Base-by-base conservation (phyloP, 2,329 filamentous ascomycete genomes). In the Eutypa lata region DNA sequence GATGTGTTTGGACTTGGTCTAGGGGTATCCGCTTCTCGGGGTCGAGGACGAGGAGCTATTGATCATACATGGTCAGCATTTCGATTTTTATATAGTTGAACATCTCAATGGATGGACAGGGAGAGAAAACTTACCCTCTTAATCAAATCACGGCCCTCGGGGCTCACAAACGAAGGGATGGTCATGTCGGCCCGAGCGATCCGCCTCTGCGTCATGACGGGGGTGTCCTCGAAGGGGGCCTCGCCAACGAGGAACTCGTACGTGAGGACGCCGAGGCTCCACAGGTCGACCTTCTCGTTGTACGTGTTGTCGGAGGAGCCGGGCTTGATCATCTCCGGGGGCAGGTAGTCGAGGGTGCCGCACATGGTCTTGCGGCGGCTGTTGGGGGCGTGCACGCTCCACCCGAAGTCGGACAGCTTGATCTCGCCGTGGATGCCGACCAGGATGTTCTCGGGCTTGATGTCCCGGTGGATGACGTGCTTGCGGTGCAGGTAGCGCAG, bases 391-490 rank as follows among this genome's bases (percentile, higher is more conserved):
- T 99, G 94, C 3, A 97, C 94, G 69, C 90, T 95, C 94, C 94
- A 99, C 48, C 94, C 93, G 67, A 97, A 99, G 72, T 99, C 94
- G 4, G 91, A 95, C 66, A 99, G 92, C 74, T 99, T 99, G 76
- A 99, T 92, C 77, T 99, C 94, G 60, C 92, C 94, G 68, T 97
- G 93, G 55, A 97, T 91, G 14, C 93, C 93, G 28, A 97, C 88
- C 21, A 97, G 81, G 59, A 97, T 97, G 66, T 97, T 97, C 74
- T 97, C 92, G 2, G 92, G 92, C 77, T 97, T 97, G 76, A 97
- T 97, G 65, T 97, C 92, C 54, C 92, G 83, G 73, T 97, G 93
- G 76, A 97, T 97, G 62, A 97, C 90, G 71, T 97, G 91, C 77
- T 97, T 97, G 70, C 91, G 91, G 77, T 97, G 92, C 45, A 97